phyloP scores from a whole-genome alignment of 2,329 filamentous ascomycete species.

The Graphiopsis chlorocephala region DNA sequence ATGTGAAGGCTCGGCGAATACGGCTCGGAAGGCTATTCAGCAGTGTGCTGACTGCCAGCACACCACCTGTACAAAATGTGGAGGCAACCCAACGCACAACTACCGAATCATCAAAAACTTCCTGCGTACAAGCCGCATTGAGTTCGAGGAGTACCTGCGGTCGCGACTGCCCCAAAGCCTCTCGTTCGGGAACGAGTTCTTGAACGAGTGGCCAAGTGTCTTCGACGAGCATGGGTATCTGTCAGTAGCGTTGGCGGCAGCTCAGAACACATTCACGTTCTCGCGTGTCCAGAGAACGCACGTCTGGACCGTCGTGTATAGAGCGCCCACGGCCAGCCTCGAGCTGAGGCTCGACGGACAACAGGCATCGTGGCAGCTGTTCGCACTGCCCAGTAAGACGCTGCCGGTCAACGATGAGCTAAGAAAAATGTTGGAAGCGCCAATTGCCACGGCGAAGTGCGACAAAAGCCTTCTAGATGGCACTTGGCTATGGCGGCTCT shows the following conservation, averaged over 20 bases:
- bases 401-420: slow-evolving; percentile 25
- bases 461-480: slow-evolving; percentile 36
- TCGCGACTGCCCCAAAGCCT: slow-evolving; percentile 24
- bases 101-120: slow-evolving; percentile 34
- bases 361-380: slow-evolving; percentile 31
- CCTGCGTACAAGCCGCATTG: slow-evolving; percentile 3
- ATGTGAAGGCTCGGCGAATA: slow-evolving; percentile 53
- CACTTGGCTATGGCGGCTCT: slow-evolving; percentile 40
- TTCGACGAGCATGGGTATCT: slow-evolving; percentile 26
- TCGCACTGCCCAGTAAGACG: slow-evolving; percentile 21
- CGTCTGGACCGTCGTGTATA: slow-evolving; percentile 44
- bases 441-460: slow-evolving; percentile 27
- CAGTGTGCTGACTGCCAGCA: slow-evolving; percentile 53
- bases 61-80: slow-evolving; percentile 54
- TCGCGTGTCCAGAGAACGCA: slow-evolving; percentile 31
- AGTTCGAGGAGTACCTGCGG: slow-evolving; percentile 24
- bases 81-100: slow-evolving; percentile 52
- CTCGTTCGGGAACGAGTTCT: neutral
- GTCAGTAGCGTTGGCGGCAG: slow-evolving; percentile 31
- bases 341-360: slow-evolving; percentile 34
- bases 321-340: slow-evolving; percentile 36
- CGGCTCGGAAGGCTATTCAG: slow-evolving; percentile 42
- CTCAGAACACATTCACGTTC: slow-evolving; percentile 37
- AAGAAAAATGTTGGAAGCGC: slow-evolving; percentile 25
- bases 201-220: neutral